Evolutionary conservation across 192 early-diverging fungal species (phyloP), one percentile per base, ranked within the genome.

Genomic region (Glomus cerebriforme): DNA sequence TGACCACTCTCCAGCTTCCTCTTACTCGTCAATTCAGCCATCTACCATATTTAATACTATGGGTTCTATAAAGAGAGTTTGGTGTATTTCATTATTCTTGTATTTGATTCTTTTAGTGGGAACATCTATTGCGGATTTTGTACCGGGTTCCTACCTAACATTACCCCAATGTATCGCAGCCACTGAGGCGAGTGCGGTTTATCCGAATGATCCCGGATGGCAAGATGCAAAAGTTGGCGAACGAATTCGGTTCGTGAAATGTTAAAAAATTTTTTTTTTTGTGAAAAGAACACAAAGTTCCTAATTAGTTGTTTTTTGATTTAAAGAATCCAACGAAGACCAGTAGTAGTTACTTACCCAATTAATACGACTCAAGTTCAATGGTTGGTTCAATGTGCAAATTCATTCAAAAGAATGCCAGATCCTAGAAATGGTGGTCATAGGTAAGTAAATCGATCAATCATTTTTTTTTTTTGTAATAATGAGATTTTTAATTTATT

Each of bases 341-440:
- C 76, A 29, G 22, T 29, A 17, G 64, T 54, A 8, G 47, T 77
- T 27, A 54, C 59, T 32, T 77, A 67, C 34, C 63, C 76, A 47
- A 32, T 22, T 34, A 77, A 77, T 26, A 31, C 76, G 27, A 67
- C 63, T 47, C 76, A 77, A 77, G 76, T 77, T 34, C 27, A 29
- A 31, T 26, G 43, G n/a, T 54, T 77, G 19, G 63, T 77, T 15
- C 24, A 45, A 31, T 77, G 76, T 15, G 32, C 76, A 31, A 54
- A 60, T 31, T 12, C 7, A 49, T 77, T 65, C 13, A 66, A 47
- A 4, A 19, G n/a, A 27, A 59, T 26, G 10, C 76, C 76, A 17
- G 31, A 2, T 64, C 63, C 64, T 8, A 64, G 76, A 34, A 67
- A 64, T 15, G 76, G 76, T 66, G 76, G 76, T 66, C 76, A 77